These are phyloP conservation scores for Psilocybe sp. DNA, from an alignment of 768 basidiomycete species.

Conservation along the genomic window DNA sequence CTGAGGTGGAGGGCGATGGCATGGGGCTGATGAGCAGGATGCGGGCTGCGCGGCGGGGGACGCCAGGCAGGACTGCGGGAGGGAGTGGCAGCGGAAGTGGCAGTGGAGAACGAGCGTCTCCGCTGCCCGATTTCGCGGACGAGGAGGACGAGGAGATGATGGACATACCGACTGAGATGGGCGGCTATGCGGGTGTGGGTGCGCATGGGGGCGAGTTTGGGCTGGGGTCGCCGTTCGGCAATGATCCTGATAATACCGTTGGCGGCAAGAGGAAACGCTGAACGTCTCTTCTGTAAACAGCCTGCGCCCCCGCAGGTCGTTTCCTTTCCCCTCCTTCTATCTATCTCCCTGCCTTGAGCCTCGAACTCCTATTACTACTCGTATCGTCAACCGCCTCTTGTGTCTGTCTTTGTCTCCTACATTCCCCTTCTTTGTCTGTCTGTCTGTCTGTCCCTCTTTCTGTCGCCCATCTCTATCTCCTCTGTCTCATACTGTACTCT, in stretches of 20 bases:
- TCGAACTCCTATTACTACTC: background rate
- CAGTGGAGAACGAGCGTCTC: slow-evolving; percentile 13
- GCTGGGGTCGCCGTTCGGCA: background rate
- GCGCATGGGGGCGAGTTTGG: slow-evolving; percentile 2
- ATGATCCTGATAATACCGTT: slow-evolving; percentile 29
- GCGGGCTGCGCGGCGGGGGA: slow-evolving; percentile 11
- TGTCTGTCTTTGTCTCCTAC: too few relatives aligned
- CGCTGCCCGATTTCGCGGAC: slow-evolving; percentile 12
- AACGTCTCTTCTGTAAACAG: slow-evolving; percentile 6
- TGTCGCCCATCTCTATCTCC: too few relatives aligned
- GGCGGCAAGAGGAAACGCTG: slow-evolving; percentile 35
- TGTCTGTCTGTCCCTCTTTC: too few relatives aligned
- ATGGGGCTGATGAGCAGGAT: slow-evolving; percentile 11
- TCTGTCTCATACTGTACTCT: too few relatives aligned
- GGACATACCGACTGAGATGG: slow-evolving; percentile 13
- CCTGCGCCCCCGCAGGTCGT: too few relatives aligned
- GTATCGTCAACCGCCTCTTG: background rate
- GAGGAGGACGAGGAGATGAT: slow-evolving; percentile 20
- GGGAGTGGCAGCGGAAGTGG: slow-evolving; percentile 2
- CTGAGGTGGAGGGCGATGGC: slow-evolving; percentile 33
- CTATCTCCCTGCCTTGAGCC: background rate
- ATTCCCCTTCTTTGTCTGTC: too few relatives aligned
- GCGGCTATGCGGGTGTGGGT: slow-evolving; percentile 7
- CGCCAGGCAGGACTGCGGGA: background rate
- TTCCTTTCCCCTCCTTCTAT: too few relatives aligned